Base-by-base conservation (phyloP, 495 filamentous ascomycete species). In the Annulohypoxylon maeteangense region DNA sequence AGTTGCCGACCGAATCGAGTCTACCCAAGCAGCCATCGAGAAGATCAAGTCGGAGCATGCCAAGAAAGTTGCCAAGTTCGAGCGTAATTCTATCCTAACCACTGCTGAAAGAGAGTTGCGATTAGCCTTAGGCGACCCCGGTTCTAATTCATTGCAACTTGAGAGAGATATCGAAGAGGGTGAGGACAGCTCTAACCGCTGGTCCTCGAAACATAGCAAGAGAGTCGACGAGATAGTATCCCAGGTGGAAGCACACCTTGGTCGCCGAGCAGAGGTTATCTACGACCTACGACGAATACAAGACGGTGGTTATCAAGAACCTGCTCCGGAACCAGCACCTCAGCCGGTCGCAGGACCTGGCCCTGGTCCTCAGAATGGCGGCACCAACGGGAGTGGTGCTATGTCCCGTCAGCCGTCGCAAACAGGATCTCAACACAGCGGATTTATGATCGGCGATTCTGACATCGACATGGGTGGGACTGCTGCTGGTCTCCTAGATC, bases 11-110 rank as follows among this genome's bases (percentile, higher is more conserved):
- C 89, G 88, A 67, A 84, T 92, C 1, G 82, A 82, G 1, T 84
- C 91, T 34, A 88, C 89, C 65, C 87, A 89, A 40, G 88, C 87
- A 4, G 94, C 97, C 77, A 92, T 98, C 47, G 89, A 94, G 70
- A 86, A 89, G 57, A 84, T 99, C 84, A 94, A 91, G 81, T 85
- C 83, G 11, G 86, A 91, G 25, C 94, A 99, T 78, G 88, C 87
- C 1, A 90, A 84, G 68, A 85, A 88, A 25, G 87, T 97, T 81
- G 85, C 88, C 10, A 92, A 90, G 72, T 87, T 97, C 68, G 88
- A 88, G 74, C 87, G 87, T 29, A 90, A 88, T 34, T 86, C 87
- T 2, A 66, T 88, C 11, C 80, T 92, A 38, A 90, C 87, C 71
- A 81, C 86, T 29, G 88, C 90, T 0, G 93, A 95, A 71, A 81